Conservation (phyloP, 148 eudicot species). For the Suaeda aralocaspica region DNA sequence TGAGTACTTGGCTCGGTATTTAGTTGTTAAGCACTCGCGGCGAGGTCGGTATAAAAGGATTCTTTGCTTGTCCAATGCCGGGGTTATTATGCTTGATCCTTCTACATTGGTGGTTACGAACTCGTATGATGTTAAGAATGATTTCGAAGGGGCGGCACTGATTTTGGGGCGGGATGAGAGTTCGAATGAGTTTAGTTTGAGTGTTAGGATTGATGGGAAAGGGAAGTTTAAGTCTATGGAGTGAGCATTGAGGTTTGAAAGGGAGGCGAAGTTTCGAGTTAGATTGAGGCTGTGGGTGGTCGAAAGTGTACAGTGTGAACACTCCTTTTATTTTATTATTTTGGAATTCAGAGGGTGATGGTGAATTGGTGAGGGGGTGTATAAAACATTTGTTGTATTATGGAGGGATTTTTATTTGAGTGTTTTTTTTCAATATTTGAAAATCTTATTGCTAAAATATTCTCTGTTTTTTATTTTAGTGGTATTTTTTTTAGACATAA, state of each 20-base stretch:
- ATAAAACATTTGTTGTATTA: no score
- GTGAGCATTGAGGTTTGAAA: slow-evolving; percentile 67
- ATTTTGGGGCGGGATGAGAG: slow-evolving; percentile 81
- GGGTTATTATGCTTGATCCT: slow-evolving; percentile 77
- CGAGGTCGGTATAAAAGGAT: slow-evolving; percentile 92
- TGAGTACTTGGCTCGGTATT: slow-evolving; percentile 74
- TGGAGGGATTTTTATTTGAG: no score
- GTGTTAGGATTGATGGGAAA: slow-evolving; percentile 80
- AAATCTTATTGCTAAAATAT: no score
- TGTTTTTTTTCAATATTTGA: no score
- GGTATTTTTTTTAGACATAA: no score
- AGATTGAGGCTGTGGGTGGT: no score
- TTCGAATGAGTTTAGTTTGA: slow-evolving; percentile 74
- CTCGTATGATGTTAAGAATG: slow-evolving; percentile 62
- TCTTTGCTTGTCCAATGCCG: slow-evolving; percentile 57
- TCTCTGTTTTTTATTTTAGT: no score
- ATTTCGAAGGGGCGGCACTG: slow-evolving; percentile 74
- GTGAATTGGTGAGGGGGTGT: no score
- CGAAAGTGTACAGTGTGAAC: no score
- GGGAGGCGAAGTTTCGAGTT: no score
- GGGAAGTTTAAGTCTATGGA: slow-evolving; percentile 82
- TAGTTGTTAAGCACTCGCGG: slow-evolving; percentile 93
- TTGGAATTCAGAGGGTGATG: no score
- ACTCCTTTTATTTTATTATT: no score
- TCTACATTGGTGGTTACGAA: slow-evolving; percentile 68